Evolutionary conservation across 2,329 filamentous ascomycete genomes (phyloP).

Genomic region (Pseudocercospora fuligena): DNA sequence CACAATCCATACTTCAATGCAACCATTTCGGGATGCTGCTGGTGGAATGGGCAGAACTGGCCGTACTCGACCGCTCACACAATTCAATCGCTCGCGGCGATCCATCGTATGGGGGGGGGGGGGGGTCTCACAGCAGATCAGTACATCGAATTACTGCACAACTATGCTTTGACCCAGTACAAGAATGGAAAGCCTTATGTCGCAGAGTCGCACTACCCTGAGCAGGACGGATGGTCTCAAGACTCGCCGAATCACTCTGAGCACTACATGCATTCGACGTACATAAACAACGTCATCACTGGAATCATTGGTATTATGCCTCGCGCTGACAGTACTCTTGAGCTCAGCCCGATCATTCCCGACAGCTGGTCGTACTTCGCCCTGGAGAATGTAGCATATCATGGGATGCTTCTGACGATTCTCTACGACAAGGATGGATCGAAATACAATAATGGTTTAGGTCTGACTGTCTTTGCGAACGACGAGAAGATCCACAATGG

Average conservation of each 20-base stretch:
- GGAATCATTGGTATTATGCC: slow-evolving; percentile 50
- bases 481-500: slow-evolving; percentile 40
- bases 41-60: slow-evolving; percentile 55
- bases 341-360: slow-evolving; percentile 49
- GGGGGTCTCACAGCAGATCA: slow-evolving; percentile 45
- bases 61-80: slow-evolving; percentile 51
- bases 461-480: slow-evolving; percentile 47
- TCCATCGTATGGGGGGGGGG: slow-evolving; percentile 44
- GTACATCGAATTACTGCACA: slow-evolving; percentile 46
- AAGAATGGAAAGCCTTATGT: slow-evolving; percentile 51
- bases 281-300: slow-evolving; percentile 53
- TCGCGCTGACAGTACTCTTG: slow-evolving; percentile 45
- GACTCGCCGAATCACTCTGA: slow-evolving; percentile 48
- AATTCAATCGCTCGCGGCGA: slow-evolving; percentile 46
- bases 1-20: slow-evolving; percentile 47
- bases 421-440: slow-evolving; percentile 49
- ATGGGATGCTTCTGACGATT: slow-evolving; percentile 49
- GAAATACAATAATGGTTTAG: slow-evolving; percentile 42
- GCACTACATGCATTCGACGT: slow-evolving; percentile 53
- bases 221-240: slow-evolving; percentile 44
- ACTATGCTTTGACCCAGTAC: slow-evolving; percentile 49
- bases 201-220: slow-evolving; percentile 52
- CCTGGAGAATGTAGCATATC: slow-evolving; percentile 51
- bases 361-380: slow-evolving; percentile 46
- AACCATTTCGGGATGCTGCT: slow-evolving; percentile 43